A percentile compares a stretch with the other conserved stretches of the same genome.
Conservation (phyloP, 1,284 basidiomycete species). For the Peniophora sp. region DNA sequence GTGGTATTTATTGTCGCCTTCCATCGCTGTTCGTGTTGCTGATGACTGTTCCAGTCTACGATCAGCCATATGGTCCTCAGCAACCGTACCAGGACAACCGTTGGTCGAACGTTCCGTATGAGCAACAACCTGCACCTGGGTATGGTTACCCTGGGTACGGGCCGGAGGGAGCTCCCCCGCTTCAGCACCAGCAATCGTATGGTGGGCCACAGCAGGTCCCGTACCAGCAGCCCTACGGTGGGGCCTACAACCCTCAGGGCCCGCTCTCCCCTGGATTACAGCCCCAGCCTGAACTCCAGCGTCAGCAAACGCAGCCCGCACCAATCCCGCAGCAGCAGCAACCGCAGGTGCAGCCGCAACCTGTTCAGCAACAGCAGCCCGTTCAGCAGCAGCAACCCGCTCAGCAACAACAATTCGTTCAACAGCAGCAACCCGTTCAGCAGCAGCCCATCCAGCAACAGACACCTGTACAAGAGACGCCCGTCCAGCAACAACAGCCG, state of each 20-base stretch:
- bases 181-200: conserved; percentile 10
- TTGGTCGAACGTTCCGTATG: no score
- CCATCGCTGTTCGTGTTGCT: conserved; percentile 6
- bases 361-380: conserved; percentile 15
- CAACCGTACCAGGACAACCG: no score
- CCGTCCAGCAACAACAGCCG: conserved; percentile 14
- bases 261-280: no score
- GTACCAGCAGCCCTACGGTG: conserved; percentile 1
- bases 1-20: conserved; percentile 38
- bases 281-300: no score
- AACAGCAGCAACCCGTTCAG: conserved; percentile 14
- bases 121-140: neutral
- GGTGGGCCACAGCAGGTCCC: conserved; percentile 9
- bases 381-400: conserved; percentile 12
- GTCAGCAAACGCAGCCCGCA: neutral
- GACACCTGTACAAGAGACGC: conserved; percentile 14
- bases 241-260: no score
- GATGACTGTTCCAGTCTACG: conserved; percentile 13
- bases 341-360: conserved; percentile 11
- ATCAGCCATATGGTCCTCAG: neutral
- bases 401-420: conserved; percentile 11
- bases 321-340: conserved; percentile 11
- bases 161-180: conserved; percentile 13
- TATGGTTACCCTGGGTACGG: conserved; percentile 3
- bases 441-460: neutral